These are phyloP conservation scores for Calonectria hawksworthii DNA, from an alignment of 2,329 filamentous ascomycete genomes.

Conservation along the genomic window DNA sequence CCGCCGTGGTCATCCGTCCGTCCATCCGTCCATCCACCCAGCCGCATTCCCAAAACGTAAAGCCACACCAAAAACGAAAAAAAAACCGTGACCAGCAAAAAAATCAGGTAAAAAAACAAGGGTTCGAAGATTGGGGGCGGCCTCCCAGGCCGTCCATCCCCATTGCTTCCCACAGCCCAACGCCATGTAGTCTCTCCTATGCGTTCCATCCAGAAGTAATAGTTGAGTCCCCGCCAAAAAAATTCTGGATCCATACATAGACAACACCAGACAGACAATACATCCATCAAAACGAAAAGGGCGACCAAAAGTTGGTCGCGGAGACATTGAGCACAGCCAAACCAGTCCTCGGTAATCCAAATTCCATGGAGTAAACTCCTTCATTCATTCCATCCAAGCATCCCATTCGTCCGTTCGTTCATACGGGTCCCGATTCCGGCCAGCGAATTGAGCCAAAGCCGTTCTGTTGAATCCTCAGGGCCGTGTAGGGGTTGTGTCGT, in stretches of 20 bases:
- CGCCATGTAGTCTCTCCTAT: conserved; percentile 41
- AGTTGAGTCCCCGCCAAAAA: conserved; percentile 9
- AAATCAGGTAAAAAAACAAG: conserved; percentile 29
- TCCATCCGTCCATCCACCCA: neutral
- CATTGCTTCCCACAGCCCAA: conserved; percentile 39
- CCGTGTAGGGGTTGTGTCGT: conserved; percentile 33
- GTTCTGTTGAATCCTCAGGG: conserved; percentile 29
- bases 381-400: conserved; percentile 8
- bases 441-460: conserved; percentile 22
- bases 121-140: conserved; percentile 9
- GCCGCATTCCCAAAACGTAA: conserved; percentile 19
- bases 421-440: neutral
- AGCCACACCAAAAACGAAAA: conserved; percentile 18
- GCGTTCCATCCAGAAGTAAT: conserved; percentile 31
- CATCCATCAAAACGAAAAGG: conserved; percentile 14
- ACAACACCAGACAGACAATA: conserved; percentile 12
- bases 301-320: neutral
- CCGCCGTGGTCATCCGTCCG: conserved; percentile 8
- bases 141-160: conserved; percentile 28
- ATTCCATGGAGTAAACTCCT: conserved; percentile 24
- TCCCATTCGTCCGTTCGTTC: conserved; percentile 14
- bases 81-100: neutral
- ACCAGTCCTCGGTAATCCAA: conserved; percentile 9
- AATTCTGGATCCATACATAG: conserved; percentile 23
- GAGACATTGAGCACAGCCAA: neutral